A percentile compares a stretch with the other conserved stretches of the same genome.
Conservation (phyloP, 176 grass and related monocot genomes). For the Eragrostis nindensis region DNA sequence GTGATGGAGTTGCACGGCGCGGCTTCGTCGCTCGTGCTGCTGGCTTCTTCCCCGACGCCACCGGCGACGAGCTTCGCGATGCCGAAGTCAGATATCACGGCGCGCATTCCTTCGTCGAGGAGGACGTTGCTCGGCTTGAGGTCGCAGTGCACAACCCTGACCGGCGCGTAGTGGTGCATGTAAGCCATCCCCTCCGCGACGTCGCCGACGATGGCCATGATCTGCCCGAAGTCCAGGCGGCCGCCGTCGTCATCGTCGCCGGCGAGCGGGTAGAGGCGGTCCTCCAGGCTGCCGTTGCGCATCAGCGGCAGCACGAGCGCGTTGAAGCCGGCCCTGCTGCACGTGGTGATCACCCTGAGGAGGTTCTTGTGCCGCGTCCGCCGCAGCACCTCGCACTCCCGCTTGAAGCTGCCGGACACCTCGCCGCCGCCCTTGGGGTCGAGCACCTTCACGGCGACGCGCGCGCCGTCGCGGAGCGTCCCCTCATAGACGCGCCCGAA, state of each 20-base stretch:
- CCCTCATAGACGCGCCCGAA: slow-evolving; percentile 85
- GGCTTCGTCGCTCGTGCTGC: slow-evolving; percentile 41
- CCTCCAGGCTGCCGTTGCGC: slow-evolving; percentile 75
- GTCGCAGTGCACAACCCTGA: slow-evolving; percentile 85
- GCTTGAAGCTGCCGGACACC: slow-evolving; percentile 71
- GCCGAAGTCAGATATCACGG: slow-evolving; percentile 86
- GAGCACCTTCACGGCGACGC: slow-evolving; percentile 80
- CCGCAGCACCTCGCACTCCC: slow-evolving; percentile 79
- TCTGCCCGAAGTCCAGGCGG: slow-evolving; percentile 51
- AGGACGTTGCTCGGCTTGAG: slow-evolving; percentile 94
- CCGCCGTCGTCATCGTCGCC: background rate
- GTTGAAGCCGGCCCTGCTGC: slow-evolving; percentile 78
- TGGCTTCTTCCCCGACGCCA: slow-evolving; percentile 37
- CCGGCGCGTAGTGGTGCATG: slow-evolving; percentile 85
- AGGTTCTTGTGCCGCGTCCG: slow-evolving; percentile 77
- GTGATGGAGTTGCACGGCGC: slow-evolving; percentile 82
- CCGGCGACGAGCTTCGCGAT: slow-evolving; percentile 66
- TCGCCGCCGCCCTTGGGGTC: slow-evolving; percentile 65
- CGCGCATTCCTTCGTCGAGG: slow-evolving; percentile 73
- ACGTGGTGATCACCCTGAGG: slow-evolving; percentile 81
- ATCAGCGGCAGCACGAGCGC: slow-evolving; percentile 84
- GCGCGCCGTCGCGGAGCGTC: slow-evolving; percentile 50
- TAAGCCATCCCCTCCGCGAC: slow-evolving; percentile 89
- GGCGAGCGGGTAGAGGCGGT: slow-evolving; percentile 54
- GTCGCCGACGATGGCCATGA: slow-evolving; percentile 70